Percentiles rank a stretch among this genome's conserved stretches.
Conservation (phyloP, 306 rosid species). For the Quercus engelmannii region DNA sequence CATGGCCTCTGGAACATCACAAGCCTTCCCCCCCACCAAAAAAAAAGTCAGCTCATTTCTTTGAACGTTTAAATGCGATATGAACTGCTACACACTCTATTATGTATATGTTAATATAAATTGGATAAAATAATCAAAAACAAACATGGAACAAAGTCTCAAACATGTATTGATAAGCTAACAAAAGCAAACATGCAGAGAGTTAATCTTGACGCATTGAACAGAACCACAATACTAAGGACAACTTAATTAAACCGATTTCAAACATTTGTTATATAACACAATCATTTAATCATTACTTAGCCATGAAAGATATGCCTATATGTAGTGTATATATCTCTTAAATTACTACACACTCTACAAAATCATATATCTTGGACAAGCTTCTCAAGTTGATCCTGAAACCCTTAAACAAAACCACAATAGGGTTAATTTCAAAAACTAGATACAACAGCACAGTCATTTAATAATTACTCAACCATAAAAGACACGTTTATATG, state of each 20-base stretch:
- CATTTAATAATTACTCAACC: not conserved
- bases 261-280: not conserved
- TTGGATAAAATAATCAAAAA: not conserved
- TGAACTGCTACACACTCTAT: not conserved
- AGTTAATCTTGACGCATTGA: not conserved
- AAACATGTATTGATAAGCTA: too few species aligned
- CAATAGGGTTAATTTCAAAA: not conserved
- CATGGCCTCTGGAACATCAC: conserved; percentile 62
- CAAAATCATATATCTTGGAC: not conserved
- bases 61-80: not conserved
- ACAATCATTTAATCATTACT: not conserved
- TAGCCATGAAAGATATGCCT: not conserved
- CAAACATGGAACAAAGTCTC: not conserved
- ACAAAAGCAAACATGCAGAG: not conserved
- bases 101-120: not conserved
- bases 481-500: not conserved
- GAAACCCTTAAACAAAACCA: not conserved
- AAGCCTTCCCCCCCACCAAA: conserved; percentile 32
- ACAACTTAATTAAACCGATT: not conserved
- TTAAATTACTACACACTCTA: not conserved
- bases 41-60: not conserved
- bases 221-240: not conserved
- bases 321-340: not conserved
- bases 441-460: not conserved
- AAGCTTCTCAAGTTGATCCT: conserved; percentile 2